phyloP scores from a whole-genome alignment of 2,329 filamentous ascomycete genomes.

The Cordyceps javanica region DNA sequence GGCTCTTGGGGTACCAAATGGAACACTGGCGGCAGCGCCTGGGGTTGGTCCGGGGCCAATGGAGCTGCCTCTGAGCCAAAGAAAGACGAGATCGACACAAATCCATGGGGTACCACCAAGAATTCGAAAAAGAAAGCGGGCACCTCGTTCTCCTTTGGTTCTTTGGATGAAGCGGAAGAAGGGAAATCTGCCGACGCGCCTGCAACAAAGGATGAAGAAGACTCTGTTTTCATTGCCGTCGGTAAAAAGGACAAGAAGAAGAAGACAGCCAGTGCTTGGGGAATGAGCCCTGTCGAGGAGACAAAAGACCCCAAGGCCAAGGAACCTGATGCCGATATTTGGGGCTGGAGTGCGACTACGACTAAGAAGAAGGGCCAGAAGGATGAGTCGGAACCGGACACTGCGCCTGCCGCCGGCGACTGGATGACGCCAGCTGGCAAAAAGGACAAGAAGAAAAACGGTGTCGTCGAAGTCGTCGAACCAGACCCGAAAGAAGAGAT shows the following conservation, averaged over 20 bases:
- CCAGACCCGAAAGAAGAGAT: conserved; percentile 16
- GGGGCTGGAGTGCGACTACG: conserved; percentile 32
- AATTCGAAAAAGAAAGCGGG: conserved; percentile 48
- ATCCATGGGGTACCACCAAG: conserved; percentile 43
- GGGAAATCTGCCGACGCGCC: conserved; percentile 27
- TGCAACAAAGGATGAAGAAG: conserved; percentile 28
- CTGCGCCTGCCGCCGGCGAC: conserved; percentile 21
- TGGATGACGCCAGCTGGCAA: conserved; percentile 21
- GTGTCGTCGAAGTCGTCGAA: conserved; percentile 20
- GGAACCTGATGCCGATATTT: conserved; percentile 27
- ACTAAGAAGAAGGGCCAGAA: conserved; percentile 38
- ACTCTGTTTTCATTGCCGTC: conserved; percentile 24
- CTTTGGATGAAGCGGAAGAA: conserved; percentile 34
- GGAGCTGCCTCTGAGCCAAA: conserved; percentile 28
- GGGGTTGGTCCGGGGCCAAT: conserved; percentile 35
- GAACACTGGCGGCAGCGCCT: conserved; percentile 45
- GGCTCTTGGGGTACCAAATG: conserved; percentile 57
- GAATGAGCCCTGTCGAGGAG: conserved; percentile 26
- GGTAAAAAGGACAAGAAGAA: conserved; percentile 39
- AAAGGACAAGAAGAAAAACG: conserved; percentile 34
- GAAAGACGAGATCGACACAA: conserved; percentile 37
- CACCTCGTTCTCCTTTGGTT: conserved; percentile 40
- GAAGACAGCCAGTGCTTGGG: conserved; percentile 30
- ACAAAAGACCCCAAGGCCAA: conserved; percentile 22
- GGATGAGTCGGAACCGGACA: conserved; percentile 19